Conservation (phyloP, 257 asterid species). For the Nicotiana obtusifolia region DNA sequence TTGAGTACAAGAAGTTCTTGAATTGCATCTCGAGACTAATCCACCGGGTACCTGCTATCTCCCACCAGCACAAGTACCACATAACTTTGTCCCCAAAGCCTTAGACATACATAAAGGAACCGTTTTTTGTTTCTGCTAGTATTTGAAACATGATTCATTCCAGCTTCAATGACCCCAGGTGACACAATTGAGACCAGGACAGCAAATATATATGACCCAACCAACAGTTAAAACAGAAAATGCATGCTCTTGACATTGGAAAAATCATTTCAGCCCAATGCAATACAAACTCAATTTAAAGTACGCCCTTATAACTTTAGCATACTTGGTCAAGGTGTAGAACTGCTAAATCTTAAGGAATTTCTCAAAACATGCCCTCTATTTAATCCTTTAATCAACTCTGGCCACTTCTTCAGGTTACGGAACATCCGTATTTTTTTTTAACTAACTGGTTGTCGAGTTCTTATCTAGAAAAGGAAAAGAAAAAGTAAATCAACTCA, state of each 20-base stretch:
- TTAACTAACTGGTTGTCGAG: not conserved
- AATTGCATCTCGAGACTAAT: not conserved
- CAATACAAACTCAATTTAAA: not conserved
- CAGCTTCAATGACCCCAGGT: not conserved
- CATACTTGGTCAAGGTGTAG: slow-evolving; percentile 3
- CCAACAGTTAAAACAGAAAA: slow-evolving; percentile 1
- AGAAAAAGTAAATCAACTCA: not conserved
- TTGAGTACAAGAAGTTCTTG: not conserved
- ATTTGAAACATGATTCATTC: not conserved
- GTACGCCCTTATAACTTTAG: not conserved
- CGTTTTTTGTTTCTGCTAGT: not conserved
- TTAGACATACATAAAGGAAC: not conserved
- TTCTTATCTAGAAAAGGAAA: not conserved
- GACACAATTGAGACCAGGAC: not conserved
- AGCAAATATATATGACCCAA: not conserved
- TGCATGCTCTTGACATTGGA: not conserved
- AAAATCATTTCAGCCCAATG: slow-evolving; percentile 3
- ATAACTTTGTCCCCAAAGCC: not conserved
- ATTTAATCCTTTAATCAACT: slow-evolving; percentile 1
- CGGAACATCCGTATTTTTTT: not conserved
- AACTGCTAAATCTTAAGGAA: not conserved
- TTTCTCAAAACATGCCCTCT: not conserved
- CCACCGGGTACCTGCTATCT: not conserved
- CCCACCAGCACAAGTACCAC: not conserved
- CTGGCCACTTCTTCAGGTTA: slow-evolving; percentile 2